These are phyloP conservation scores for Heterobasidion irregulare DNA, from an alignment of 1,284 basidiomycete genomes.

Conservation along the genomic window DNA sequence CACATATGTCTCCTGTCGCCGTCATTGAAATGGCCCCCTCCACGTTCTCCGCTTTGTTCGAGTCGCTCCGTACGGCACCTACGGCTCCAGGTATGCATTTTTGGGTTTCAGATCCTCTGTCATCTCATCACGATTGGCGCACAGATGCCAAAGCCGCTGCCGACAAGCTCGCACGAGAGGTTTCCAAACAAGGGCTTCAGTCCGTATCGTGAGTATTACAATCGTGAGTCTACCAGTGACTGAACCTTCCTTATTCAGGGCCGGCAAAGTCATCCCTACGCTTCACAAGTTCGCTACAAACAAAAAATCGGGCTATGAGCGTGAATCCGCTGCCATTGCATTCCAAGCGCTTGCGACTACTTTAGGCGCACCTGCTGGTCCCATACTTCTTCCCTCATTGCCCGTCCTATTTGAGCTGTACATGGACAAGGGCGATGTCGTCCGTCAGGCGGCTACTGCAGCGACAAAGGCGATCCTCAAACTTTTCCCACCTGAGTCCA, in stretches of 20 bases:
- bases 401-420: conserved; percentile 79
- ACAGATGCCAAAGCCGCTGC: conserved; percentile 75
- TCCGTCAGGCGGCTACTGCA: conserved; percentile 72
- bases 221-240: background rate
- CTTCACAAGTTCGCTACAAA: conserved; percentile 73
- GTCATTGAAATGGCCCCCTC: background rate
- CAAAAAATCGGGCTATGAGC: conserved; percentile 88
- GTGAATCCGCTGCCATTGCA: conserved; percentile 85
- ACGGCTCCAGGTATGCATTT: background rate
- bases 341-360: conserved; percentile 72
- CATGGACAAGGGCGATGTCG: conserved; percentile 94
- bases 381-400: conserved; percentile 78
- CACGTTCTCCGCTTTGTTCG: background rate
- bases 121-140: conserved; percentile 5
- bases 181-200: conserved; percentile 55
- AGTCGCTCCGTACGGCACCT: background rate
- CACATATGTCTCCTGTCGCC: background rate
- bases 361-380: conserved; percentile 71
- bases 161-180: conserved; percentile 66
- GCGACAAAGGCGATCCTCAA: conserved; percentile 87
- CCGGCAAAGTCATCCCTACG: conserved; percentile 53
- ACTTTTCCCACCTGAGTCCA: conserved; percentile 80
- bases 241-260: conserved; percentile 30
- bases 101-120: background rate
- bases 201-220: conserved; percentile 45